Percentiles rank a stretch among this genome's conserved stretches.
Conservation (phyloP, 2,329 filamentous ascomycete genomes). For the Penicillium sp. region DNA sequence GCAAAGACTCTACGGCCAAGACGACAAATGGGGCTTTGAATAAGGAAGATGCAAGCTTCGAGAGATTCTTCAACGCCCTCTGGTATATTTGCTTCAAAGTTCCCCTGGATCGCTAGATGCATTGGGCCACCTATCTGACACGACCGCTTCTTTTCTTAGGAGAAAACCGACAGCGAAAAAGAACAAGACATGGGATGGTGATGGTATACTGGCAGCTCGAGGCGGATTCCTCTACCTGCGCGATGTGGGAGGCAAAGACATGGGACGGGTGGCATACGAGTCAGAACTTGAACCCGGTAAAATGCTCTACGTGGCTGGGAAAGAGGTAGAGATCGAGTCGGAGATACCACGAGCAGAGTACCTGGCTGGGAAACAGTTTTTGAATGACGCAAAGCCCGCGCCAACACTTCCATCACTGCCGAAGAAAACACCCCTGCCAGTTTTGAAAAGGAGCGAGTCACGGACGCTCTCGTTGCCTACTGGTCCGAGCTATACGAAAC, state of each 20-base stretch:
- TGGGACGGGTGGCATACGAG: slow-evolving; percentile 64
- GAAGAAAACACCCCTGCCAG: slow-evolving; percentile 32
- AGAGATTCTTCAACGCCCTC: slow-evolving; percentile 55
- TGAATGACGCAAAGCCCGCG: slow-evolving; percentile 33
- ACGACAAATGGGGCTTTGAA: slow-evolving; percentile 1
- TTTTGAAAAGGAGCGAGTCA: slow-evolving; percentile 20
- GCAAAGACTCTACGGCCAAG: slow-evolving; percentile 21
- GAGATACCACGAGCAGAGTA: slow-evolving; percentile 66
- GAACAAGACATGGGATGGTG: slow-evolving; percentile 78
- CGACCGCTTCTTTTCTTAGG: slow-evolving; percentile 47
- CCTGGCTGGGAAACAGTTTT: slow-evolving; percentile 45
- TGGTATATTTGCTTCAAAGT: slow-evolving; percentile 45
- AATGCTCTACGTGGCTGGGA: slow-evolving; percentile 67
- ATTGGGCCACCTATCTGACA: slow-evolving; percentile 4
- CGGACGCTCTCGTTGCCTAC: slow-evolving; percentile 17
- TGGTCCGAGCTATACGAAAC: slow-evolving; percentile 21
- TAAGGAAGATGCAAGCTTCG: slow-evolving; percentile 28
- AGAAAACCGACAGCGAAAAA: slow-evolving; percentile 74
- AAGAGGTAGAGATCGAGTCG: slow-evolving; percentile 71
- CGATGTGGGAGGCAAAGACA: slow-evolving; percentile 67
- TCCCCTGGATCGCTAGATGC: neutral
- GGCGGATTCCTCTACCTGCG: slow-evolving; percentile 66
- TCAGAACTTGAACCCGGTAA: slow-evolving; percentile 66
- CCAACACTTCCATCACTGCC: slow-evolving; percentile 23
- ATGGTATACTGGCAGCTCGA: slow-evolving; percentile 66